phyloP scores from a whole-genome alignment of 1,284 basidiomycete genomes.

The Pascua guehoae region DNA sequence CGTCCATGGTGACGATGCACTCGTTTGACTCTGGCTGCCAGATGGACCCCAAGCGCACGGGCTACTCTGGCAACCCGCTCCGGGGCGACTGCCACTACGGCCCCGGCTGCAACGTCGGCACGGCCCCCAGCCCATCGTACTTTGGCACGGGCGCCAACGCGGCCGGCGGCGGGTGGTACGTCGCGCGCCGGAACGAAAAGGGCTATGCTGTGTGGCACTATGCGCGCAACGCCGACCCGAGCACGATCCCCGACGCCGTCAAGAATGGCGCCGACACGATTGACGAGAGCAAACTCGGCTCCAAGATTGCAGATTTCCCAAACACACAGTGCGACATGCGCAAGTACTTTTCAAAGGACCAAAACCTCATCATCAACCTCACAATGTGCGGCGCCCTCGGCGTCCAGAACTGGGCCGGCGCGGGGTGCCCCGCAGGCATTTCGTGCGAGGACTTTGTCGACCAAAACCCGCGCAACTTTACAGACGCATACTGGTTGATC shows the following conservation, averaged over 20 bases:
- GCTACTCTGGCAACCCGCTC: too few relatives aligned
- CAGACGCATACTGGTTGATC: conserved; percentile 63
- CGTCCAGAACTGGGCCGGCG: not conserved
- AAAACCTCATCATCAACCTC: conserved; percentile 38
- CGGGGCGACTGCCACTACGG: too few relatives aligned
- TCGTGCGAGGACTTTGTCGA: conserved; percentile 6
- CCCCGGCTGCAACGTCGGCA: conserved; percentile 4
- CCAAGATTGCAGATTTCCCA: conserved; percentile 9
- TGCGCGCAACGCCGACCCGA: conserved; percentile 1
- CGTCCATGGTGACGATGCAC: too few relatives aligned
- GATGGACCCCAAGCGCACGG: too few relatives aligned
- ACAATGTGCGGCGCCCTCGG: conserved; percentile 47
- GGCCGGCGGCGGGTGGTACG: conserved; percentile 74
- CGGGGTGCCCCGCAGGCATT: not conserved
- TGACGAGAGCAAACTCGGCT: conserved; percentile 12
- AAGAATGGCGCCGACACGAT: conserved; percentile 1
- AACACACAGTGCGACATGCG: not conserved
- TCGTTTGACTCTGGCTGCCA: too few relatives aligned
- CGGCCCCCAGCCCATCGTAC: not conserved
- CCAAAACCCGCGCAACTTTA: conserved; percentile 57
- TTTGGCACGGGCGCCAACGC: conserved; percentile 37
- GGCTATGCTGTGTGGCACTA: conserved; percentile 10
- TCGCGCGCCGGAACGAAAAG: conserved; percentile 50
- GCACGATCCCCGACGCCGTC: conserved; percentile 3
- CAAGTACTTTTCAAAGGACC: conserved; percentile 1